phyloP scores from a whole-genome alignment of 2,329 filamentous ascomycete species.

The Penicillium sp. region DNA sequence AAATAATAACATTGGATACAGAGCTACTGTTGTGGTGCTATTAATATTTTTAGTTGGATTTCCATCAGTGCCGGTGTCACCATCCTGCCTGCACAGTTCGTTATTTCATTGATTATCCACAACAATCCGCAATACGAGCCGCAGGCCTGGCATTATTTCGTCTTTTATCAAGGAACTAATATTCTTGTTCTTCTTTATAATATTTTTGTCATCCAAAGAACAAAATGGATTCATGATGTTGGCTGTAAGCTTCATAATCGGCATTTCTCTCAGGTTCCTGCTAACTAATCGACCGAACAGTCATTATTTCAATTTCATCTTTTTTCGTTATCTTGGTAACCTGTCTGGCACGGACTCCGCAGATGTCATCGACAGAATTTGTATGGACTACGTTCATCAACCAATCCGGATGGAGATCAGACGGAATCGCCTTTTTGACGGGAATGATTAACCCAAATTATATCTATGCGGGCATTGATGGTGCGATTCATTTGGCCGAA shows the following conservation, averaged over 20 bases:
- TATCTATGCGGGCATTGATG: conserved; percentile 41
- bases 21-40: conserved; percentile 29
- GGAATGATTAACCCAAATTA: conserved; percentile 45
- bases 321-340: conserved; percentile 55
- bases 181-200: conserved; percentile 24
- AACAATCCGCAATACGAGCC: conserved; percentile 20
- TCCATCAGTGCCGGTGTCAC: conserved; percentile 24
- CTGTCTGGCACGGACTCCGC: conserved; percentile 50
- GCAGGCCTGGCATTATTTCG: conserved; percentile 26
- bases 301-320: conserved; percentile 28
- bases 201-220: conserved; percentile 17
- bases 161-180: conserved; percentile 30
- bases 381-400: conserved; percentile 57
- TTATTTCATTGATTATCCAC: conserved; percentile 18
- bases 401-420: conserved; percentile 35
- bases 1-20: conserved; percentile 2
- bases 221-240: conserved; percentile 21
- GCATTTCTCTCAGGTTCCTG: background rate
- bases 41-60: conserved; percentile 31
- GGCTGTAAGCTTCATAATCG: conserved; percentile 18
- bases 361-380: conserved; percentile 52
- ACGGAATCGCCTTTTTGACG: conserved; percentile 44
- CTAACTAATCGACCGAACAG: background rate
- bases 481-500: conserved; percentile 41
- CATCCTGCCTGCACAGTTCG: conserved; percentile 27